Conservation (phyloP, 805 yeast genomes). For the Cyberlindnera japonica region DNA sequence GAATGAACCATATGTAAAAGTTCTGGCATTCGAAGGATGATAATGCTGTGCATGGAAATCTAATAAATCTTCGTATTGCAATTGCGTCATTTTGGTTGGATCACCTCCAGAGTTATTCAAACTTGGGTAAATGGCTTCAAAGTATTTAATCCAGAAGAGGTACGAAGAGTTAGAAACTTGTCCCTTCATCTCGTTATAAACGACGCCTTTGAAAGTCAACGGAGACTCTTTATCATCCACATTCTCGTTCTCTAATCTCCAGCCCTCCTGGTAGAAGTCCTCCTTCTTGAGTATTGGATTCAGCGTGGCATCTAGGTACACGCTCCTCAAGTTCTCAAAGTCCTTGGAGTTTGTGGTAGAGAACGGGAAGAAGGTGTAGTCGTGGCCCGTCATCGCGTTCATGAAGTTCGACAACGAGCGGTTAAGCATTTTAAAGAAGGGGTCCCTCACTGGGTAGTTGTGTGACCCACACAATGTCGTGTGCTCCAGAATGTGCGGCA, state of each 20-base stretch:
- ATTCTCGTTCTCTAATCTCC: conserved; percentile 83
- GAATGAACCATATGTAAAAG: conserved; percentile 84
- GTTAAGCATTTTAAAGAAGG: conserved; percentile 95
- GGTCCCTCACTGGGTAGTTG: conserved; percentile 92
- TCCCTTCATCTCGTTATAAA: conserved; percentile 98
- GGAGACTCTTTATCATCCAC: conserved; percentile 56
- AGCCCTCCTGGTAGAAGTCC: conserved; percentile 94
- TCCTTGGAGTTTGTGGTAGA: conserved; percentile 88
- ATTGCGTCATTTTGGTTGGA: conserved; percentile 71
- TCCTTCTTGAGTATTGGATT: conserved; percentile 72
- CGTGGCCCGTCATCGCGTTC: conserved; percentile 99
- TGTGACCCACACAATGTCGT: conserved; percentile 93
- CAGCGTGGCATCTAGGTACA: conserved; percentile 83
- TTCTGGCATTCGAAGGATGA: conserved; percentile 85
- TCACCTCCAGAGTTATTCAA: conserved; percentile 93
- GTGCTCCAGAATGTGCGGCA: conserved; percentile 94
- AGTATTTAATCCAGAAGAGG: conserved; percentile 78
- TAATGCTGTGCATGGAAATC: conserved; percentile 74
- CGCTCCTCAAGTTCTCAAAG: conserved; percentile 77
- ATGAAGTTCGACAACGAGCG: conserved; percentile 92
- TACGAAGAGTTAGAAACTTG: conserved; percentile 88
- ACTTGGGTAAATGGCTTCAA: conserved; percentile 78
- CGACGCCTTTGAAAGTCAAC: conserved; percentile 86
- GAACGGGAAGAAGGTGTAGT: conserved; percentile 93
- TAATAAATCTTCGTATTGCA: conserved; percentile 69